Conservation (phyloP, 164 flowering plant species). For the Aristolochia contorta region DNA sequence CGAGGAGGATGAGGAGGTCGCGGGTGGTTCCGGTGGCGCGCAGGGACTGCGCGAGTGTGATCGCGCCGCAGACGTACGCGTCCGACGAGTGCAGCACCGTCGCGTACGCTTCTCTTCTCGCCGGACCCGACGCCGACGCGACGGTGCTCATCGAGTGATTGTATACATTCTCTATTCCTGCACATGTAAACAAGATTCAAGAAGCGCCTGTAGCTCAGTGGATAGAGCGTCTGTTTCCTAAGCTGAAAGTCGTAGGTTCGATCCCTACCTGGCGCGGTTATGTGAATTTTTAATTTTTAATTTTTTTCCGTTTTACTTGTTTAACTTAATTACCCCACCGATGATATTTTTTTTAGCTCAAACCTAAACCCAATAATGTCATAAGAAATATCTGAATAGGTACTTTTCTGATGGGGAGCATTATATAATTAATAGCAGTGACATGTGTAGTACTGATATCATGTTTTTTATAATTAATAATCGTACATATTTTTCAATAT, state of each 20-base stretch:
- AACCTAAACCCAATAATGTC: no score
- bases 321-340: no score
- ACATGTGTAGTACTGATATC: no score
- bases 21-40: constrained; percentile 58
- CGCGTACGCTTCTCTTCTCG: constrained; percentile 75
- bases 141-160: constrained; percentile 33
- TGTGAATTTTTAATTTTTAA: background rate
- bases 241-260: constrained; percentile 99
- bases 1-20: constrained; percentile 73
- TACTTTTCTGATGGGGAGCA: no score
- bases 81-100: constrained; percentile 89
- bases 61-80: constrained; percentile 87
- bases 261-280: constrained; percentile 57
- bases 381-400: no score
- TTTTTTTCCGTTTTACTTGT: no score
- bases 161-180: constrained; percentile 53
- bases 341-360: no score
- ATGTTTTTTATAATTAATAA: no score
- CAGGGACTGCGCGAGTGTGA: constrained; percentile 74
- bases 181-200: background rate
- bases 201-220: constrained; percentile 98
- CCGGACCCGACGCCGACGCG: background rate
- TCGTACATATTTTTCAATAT: no score
- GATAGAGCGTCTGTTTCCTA: constrained; percentile 99
- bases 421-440: no score